phyloP scores from a whole-genome alignment of 2,329 filamentous ascomycete species.

The Neonectria punicea region DNA sequence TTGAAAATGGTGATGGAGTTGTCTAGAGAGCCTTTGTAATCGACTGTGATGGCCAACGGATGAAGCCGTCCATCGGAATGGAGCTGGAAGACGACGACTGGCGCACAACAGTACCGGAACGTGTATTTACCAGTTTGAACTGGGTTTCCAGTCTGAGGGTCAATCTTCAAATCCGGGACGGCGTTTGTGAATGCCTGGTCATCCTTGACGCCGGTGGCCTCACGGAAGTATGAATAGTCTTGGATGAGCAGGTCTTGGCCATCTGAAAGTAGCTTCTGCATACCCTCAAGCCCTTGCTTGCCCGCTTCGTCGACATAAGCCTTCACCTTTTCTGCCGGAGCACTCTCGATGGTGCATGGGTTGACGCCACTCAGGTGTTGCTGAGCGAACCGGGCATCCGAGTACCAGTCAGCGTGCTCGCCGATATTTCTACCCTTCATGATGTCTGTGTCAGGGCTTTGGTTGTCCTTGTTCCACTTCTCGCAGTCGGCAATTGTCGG shows the following conservation, averaged over 20 bases:
- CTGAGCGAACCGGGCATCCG: conserved; percentile 28
- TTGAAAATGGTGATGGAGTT: conserved; percentile 32
- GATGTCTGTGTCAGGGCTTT: conserved; percentile 8
- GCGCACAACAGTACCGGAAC: conserved; percentile 25
- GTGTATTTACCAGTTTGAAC: neutral
- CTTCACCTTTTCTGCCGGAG: conserved; percentile 12
- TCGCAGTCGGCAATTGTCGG: conserved; percentile 26
- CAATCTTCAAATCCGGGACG: neutral
- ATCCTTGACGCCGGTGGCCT: conserved; percentile 22
- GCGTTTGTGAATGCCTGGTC: conserved; percentile 20
- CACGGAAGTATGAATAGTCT: conserved; percentile 31
- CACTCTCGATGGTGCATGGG: conserved; percentile 18
- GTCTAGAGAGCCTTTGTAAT: conserved; percentile 24
- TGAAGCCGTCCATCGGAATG: conserved; percentile 29
- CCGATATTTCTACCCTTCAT: conserved; percentile 32
- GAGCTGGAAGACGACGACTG: conserved; percentile 28
- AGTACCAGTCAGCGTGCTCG: conserved; percentile 28
- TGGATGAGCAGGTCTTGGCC: conserved; percentile 30
- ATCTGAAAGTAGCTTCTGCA: conserved; percentile 15
- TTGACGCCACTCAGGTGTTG: conserved; percentile 31
- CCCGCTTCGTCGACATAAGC: conserved; percentile 16
- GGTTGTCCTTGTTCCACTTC: conserved; percentile 12
- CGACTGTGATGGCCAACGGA: conserved; percentile 28
- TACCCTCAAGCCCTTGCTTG: conserved; percentile 26
- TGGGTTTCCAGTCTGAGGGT: too few species aligned